Evolutionary conservation across 495 filamentous ascomycete species (phyloP).

Genomic region (Mytilinidion resinicola): DNA sequence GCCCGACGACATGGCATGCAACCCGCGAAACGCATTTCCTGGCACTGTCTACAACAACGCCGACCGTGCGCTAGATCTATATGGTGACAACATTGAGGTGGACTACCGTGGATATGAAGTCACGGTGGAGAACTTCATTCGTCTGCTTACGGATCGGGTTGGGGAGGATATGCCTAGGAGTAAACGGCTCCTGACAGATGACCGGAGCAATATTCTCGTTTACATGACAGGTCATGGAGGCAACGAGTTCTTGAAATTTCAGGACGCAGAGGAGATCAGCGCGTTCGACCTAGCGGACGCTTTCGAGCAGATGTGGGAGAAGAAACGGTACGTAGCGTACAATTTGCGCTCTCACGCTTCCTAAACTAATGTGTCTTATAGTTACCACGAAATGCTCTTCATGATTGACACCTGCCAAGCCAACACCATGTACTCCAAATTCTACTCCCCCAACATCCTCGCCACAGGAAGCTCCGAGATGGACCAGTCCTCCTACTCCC

Average conservation of each 20-base stretch:
- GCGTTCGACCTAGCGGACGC: conserved; percentile 94
- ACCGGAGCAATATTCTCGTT: conserved; percentile 90
- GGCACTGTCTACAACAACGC: conserved; percentile 98
- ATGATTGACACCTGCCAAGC: conserved; percentile 99
- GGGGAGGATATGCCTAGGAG: conserved; percentile 88
- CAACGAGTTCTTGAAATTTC: conserved; percentile 98
- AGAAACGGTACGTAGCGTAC: conserved; percentile 63
- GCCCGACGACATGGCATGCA: conserved; percentile 98
- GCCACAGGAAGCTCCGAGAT: conserved; percentile 91
- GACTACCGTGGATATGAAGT: conserved; percentile 98
- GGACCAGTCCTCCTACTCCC: conserved; percentile 89
- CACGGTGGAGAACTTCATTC: conserved; percentile 97
- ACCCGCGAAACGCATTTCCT: conserved; percentile 94
- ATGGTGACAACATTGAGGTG: conserved; percentile 98
- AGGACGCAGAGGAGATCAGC: conserved; percentile 95
- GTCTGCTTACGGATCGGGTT: conserved; percentile 86
- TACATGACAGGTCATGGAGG: conserved; percentile 99
- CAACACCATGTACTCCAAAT: conserved; percentile 97
- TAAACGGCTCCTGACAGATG: conserved; percentile 86
- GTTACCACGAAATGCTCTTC: conserved; percentile 91
- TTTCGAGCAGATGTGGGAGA: conserved; percentile 99
- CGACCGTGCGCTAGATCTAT: conserved; percentile 89
- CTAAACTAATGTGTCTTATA: conserved; percentile 23
- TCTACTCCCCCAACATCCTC: conserved; percentile 95
- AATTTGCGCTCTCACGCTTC: not conserved